Conservation (phyloP, 441 rosid species). For the Kokia cookei region DNA sequence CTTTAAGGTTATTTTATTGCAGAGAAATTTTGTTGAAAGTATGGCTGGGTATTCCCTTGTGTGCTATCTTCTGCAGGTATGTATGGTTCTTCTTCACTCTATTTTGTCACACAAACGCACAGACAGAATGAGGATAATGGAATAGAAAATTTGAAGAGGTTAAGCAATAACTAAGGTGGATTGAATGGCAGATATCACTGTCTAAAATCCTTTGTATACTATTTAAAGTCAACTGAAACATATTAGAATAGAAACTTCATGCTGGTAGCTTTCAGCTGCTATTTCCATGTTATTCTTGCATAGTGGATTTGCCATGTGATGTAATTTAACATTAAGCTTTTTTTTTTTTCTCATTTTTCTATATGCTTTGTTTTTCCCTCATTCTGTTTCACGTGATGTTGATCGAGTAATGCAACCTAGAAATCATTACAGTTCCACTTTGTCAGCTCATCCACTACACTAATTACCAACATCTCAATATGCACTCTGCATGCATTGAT, state of each 20-base stretch:
- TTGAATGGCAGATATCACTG: background rate
- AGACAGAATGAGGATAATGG: background rate
- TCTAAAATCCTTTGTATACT: background rate
- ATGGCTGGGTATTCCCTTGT: conserved; percentile 99
- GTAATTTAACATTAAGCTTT: background rate
- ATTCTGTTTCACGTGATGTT: background rate
- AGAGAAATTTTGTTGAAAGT: conserved; percentile 99
- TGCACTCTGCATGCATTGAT: background rate
- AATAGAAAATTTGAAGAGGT: background rate
- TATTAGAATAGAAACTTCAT: background rate
- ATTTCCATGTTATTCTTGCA: background rate
- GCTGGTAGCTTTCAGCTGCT: background rate
- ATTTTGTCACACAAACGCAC: background rate
- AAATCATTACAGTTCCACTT: background rate
- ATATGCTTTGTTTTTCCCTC: background rate
- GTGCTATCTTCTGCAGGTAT: conserved; percentile 95
- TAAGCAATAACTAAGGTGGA: background rate
- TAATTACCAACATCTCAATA: background rate
- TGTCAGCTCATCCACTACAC: background rate
- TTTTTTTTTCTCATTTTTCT: background rate
- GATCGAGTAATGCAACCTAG: background rate
- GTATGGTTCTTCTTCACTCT: conserved; percentile 12
- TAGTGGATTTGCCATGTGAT: background rate
- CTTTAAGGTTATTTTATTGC: conserved; percentile 25
- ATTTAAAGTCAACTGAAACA: background rate